Evolutionary conservation across 495 filamentous ascomycete species (phyloP).

Genomic region (Schizothecium vesticola): DNA sequence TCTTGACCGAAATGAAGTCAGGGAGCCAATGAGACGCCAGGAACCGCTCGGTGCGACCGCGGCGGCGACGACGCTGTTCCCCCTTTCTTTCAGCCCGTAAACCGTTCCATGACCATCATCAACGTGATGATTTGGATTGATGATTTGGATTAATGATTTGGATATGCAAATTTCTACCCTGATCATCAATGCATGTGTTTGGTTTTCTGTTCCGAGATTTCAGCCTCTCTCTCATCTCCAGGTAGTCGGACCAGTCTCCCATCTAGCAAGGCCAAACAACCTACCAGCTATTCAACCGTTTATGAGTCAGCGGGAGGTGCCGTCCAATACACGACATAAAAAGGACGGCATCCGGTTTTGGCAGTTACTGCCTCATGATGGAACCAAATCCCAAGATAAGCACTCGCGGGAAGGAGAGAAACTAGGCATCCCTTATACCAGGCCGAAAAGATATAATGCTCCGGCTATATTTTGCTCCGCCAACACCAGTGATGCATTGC

Average conservation of each 20-base stretch:
- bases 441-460: neutral
- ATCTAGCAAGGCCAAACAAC: neutral
- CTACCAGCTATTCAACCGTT: neutral
- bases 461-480: neutral
- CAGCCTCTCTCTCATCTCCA: neutral
- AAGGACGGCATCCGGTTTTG: neutral
- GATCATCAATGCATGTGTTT: neutral
- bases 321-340: neutral
- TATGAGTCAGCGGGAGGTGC: neutral
- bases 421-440: neutral
- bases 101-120: neutral
- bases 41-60: neutral
- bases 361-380: neutral
- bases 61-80: neutral
- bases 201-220: neutral
- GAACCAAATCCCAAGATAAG: neutral
- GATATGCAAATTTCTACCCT: neutral
- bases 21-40: slow-evolving; percentile 6
- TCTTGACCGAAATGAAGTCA: neutral
- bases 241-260: too few relatives aligned
- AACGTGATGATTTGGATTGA: neutral
- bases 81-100: neutral
- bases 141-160: neutral
- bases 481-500: neutral
- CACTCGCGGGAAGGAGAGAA: neutral